These are phyloP conservation scores for Alopecurus myosuroides DNA, from an alignment of 176 grass and related monocot species.

Conservation along the genomic window DNA sequence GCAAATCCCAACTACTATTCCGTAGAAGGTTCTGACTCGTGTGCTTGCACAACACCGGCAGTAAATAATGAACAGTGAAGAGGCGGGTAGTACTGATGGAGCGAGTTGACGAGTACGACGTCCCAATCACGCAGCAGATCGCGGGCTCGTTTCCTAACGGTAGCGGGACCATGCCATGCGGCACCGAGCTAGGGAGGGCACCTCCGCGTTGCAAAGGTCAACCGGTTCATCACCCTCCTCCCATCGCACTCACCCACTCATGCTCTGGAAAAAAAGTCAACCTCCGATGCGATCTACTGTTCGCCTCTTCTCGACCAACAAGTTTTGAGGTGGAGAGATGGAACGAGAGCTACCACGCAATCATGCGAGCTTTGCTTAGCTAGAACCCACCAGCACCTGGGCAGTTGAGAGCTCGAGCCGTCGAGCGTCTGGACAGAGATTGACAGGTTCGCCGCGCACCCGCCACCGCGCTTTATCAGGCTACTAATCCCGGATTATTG, in stretches of 20 bases:
- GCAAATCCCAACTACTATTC: too few relatives aligned
- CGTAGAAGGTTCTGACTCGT: neutral
- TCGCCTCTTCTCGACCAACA: neutral
- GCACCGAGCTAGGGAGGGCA: neutral
- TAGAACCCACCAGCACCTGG: conserved; percentile 5
- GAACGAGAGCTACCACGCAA: neutral
- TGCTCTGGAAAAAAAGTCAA: neutral
- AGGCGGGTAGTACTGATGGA: neutral
- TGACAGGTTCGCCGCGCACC: neutral
- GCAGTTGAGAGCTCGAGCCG: neutral
- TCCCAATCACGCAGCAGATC: neutral
- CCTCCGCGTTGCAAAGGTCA: neutral
- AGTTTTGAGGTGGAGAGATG: neutral
- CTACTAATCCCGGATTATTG: neutral
- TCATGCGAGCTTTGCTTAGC: neutral
- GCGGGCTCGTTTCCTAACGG: neutral
- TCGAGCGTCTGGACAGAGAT: neutral
- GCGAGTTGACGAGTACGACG: neutral
- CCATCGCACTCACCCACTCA: neutral
- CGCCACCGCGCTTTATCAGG: neutral
- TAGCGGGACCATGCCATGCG: too few relatives aligned
- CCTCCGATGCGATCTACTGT: neutral
- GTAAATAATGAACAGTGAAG: neutral
- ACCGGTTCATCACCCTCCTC: neutral
- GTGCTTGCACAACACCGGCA: neutral